Conservation (phyloP, 768 basidiomycete genomes). For the Dacryopinax primogenitus region DNA sequence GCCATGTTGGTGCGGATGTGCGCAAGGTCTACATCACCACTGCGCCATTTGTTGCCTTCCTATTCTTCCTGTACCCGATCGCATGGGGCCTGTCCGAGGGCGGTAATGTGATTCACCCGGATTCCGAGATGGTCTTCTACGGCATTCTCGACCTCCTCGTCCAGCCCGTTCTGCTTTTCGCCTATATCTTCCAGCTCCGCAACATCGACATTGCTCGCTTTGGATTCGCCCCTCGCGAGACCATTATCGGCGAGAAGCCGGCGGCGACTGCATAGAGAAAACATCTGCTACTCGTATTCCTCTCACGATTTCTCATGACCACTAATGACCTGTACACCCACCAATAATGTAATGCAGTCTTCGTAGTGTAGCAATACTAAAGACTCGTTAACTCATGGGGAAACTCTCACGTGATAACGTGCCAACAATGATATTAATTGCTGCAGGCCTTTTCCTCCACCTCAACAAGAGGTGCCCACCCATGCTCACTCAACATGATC, state of each 20-base stretch:
- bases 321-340: not conserved
- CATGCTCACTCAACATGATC: no score
- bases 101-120: slow-evolving; percentile 37
- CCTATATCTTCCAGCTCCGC: slow-evolving; percentile 23
- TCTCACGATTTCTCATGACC: not conserved
- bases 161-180: slow-evolving; percentile 22
- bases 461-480: no score
- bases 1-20: slow-evolving; percentile 22
- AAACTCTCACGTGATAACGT: no score
- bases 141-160: slow-evolving; percentile 27
- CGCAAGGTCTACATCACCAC: slow-evolving; percentile 25
- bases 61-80: slow-evolving; percentile 46
- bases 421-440: no score
- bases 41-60: slow-evolving; percentile 37
- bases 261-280: not conserved
- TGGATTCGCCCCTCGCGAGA: not conserved
- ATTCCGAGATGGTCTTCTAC: slow-evolving; percentile 44
- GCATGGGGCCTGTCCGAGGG: slow-evolving; percentile 46
- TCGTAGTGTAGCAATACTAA: no score
- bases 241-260: not conserved
- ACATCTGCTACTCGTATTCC: no score
- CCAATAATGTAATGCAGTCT: not conserved
- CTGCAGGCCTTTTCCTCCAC: no score
- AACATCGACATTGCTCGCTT: slow-evolving; percentile 15
- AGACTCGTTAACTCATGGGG: no score